Conservation (phyloP, 345 rosid species). For the Moricandia moricandioides region DNA sequence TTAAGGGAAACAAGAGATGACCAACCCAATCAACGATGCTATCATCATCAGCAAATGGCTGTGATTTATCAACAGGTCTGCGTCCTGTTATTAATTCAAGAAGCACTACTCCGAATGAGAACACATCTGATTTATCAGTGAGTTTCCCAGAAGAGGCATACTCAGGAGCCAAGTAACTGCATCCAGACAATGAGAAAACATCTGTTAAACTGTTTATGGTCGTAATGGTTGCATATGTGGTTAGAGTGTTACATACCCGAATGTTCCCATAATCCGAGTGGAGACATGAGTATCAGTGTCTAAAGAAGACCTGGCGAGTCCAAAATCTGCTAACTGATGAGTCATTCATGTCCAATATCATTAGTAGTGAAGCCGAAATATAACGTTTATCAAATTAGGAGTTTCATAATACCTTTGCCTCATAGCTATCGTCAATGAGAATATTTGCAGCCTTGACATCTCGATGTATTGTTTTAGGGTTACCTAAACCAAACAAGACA, state of each 20-base stretch:
- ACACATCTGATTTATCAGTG: slow-evolving; percentile 84
- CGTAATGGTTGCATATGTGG: not conserved
- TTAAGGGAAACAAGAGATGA: not conserved
- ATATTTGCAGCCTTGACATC: slow-evolving; percentile 87
- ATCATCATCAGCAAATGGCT: slow-evolving; percentile 65
- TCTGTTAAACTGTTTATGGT: not conserved
- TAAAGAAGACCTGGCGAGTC: slow-evolving; percentile 68
- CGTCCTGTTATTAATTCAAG: slow-evolving; percentile 81
- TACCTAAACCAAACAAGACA: slow-evolving; percentile 45
- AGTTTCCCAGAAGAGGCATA: slow-evolving; percentile 87
- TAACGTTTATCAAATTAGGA: not conserved
- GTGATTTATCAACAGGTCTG: slow-evolving; percentile 58
- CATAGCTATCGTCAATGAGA: slow-evolving; percentile 70
- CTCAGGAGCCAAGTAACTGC: slow-evolving; percentile 90
- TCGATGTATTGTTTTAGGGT: slow-evolving; percentile 82
- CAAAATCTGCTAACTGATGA: slow-evolving; percentile 89
- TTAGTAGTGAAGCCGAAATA: not conserved
- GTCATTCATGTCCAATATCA: not conserved
- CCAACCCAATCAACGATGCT: slow-evolving; percentile 91
- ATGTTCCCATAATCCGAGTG: slow-evolving; percentile 92
- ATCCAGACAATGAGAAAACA: not conserved
- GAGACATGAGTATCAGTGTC: slow-evolving; percentile 86
- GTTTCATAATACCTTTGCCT: slow-evolving; percentile 55
- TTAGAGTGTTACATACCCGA: slow-evolving; percentile 52
- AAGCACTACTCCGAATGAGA: slow-evolving; percentile 85